phyloP scores from a whole-genome alignment of 208 protist genomes.

The Leishmania braziliensis region DNA sequence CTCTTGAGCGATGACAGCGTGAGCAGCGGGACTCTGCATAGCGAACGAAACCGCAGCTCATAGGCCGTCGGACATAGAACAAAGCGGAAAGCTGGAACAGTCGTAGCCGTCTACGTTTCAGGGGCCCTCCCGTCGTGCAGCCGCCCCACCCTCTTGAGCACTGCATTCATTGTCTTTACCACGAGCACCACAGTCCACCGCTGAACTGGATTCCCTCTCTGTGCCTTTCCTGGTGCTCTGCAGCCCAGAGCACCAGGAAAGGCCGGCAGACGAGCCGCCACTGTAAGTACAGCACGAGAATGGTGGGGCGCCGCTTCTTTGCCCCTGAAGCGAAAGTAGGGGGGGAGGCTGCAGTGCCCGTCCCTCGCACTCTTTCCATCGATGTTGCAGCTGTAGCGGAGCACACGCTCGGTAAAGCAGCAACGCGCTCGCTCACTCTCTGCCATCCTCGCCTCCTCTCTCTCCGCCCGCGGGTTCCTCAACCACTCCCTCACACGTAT shows the following conservation, averaged over 20 bases:
- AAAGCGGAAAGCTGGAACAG: not conserved
- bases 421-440: not conserved
- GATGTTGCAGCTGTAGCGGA: too few relatives aligned
- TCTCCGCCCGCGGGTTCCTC: not conserved
- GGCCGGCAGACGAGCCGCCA: not conserved
- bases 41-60: constrained; percentile 22
- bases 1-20: constrained; percentile 62
- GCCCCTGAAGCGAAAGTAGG: not conserved
- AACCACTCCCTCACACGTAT: not conserved
- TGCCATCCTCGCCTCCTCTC: not conserved
- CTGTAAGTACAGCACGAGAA: not conserved
- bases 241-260: not conserved
- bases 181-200: not conserved
- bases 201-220: not conserved
- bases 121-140: not conserved
- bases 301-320: not conserved
- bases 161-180: not conserved
- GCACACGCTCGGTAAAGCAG: not conserved
- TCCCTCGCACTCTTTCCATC: not conserved
- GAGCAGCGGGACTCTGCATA: constrained; percentile 23
- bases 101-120: not conserved
- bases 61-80: not conserved
- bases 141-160: not conserved
- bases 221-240: not conserved
- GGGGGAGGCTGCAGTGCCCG: not conserved